These are phyloP conservation scores for Gaeumannomyces sp. DNA, from an alignment of 2,329 filamentous ascomycete genomes.

Conservation along the genomic window DNA sequence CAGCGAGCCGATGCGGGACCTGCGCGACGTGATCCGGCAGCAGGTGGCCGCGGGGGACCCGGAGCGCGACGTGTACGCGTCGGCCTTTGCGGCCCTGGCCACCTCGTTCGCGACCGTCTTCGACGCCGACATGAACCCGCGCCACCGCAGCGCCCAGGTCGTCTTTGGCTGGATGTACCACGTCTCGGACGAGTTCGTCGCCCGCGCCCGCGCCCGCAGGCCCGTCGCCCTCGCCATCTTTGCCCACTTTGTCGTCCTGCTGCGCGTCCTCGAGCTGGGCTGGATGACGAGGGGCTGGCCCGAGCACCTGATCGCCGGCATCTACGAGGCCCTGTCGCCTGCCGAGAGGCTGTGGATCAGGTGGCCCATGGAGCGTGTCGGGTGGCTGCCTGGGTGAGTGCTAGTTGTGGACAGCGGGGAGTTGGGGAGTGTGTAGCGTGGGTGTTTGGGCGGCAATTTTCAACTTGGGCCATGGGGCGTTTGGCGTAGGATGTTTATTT, in stretches of 20 bases:
- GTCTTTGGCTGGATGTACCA: slow-evolving; percentile 12
- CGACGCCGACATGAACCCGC: slow-evolving; percentile 9
- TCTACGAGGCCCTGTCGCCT: slow-evolving; percentile 21
- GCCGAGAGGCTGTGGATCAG: slow-evolving; percentile 23
- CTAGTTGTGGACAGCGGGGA: neutral
- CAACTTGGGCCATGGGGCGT: neutral
- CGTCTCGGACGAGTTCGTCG: slow-evolving; percentile 11
- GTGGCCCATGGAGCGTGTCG: slow-evolving; percentile 25
- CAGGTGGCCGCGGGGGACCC: neutral
- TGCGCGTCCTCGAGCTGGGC: slow-evolving; percentile 21
- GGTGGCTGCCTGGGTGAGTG: slow-evolving; percentile 16
- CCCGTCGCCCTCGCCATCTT: slow-evolving; percentile 14
- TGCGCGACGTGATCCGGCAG: slow-evolving; percentile 8
- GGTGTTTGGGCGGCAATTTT: too few species aligned
- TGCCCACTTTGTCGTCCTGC: slow-evolving; percentile 23
- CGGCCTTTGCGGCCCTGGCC: slow-evolving; percentile 9
- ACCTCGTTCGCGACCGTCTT: slow-evolving; percentile 9
- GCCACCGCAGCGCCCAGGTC: slow-evolving; percentile 8
- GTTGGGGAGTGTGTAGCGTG: neutral
- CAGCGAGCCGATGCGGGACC: slow-evolving; percentile 10
- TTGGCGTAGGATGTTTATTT: neutral
- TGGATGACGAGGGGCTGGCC: slow-evolving; percentile 26
- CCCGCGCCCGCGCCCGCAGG: slow-evolving; percentile 1
- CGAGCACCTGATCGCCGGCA: slow-evolving; percentile 21
- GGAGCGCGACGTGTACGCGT: slow-evolving; percentile 7